Percentiles rank a stretch among this genome's conserved stretches.
These are phyloP conservation scores for Dipteronia dyeriana DNA, from an alignment of 345 rosid species.

Conservation along the genomic window DNA sequence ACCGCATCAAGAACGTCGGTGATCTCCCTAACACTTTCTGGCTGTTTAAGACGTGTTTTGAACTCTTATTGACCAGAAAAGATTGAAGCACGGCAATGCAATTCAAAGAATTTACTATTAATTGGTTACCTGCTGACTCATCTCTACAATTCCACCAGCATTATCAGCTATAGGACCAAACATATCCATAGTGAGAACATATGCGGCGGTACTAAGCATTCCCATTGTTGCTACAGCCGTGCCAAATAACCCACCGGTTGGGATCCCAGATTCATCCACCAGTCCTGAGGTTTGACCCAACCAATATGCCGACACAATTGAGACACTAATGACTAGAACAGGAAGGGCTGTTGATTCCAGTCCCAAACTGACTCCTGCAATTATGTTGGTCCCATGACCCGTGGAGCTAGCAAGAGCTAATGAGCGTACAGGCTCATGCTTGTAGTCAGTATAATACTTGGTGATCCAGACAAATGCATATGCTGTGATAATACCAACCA, in stretches of 20 bases:
- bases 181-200: slow-evolving; percentile 99
- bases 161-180: slow-evolving; percentile 99
- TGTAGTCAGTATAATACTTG: slow-evolving; percentile 96
- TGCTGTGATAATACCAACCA: slow-evolving; percentile 97
- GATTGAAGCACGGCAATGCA: slow-evolving; percentile 6
- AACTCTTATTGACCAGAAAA: neutral
- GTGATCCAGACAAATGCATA: slow-evolving; percentile 91
- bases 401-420: slow-evolving; percentile 97
- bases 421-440: slow-evolving; percentile 90
- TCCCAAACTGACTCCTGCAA: slow-evolving; percentile 99
- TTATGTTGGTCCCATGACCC: slow-evolving; percentile 98
- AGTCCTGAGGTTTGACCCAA: slow-evolving; percentile 92
- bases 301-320: slow-evolving; percentile 91
- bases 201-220: slow-evolving; percentile 99
- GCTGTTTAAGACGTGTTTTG: slow-evolving; percentile 44
- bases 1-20: slow-evolving; percentile 99
- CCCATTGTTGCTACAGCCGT: slow-evolving; percentile 99
- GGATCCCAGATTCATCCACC: slow-evolving; percentile 79
- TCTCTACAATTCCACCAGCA: slow-evolving; percentile 99
- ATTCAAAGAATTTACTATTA: slow-evolving; percentile 8
- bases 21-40: slow-evolving; percentile 96
- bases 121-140: slow-evolving; percentile 93
- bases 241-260: slow-evolving; percentile 96
- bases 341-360: slow-evolving; percentile 98
- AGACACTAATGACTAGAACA: slow-evolving; percentile 81